Evolutionary conservation across 108 stramenopile species (phyloP), one percentile per base, ranked within the genome.

Genomic region (Pseudonitzschia delicatissima): DNA sequence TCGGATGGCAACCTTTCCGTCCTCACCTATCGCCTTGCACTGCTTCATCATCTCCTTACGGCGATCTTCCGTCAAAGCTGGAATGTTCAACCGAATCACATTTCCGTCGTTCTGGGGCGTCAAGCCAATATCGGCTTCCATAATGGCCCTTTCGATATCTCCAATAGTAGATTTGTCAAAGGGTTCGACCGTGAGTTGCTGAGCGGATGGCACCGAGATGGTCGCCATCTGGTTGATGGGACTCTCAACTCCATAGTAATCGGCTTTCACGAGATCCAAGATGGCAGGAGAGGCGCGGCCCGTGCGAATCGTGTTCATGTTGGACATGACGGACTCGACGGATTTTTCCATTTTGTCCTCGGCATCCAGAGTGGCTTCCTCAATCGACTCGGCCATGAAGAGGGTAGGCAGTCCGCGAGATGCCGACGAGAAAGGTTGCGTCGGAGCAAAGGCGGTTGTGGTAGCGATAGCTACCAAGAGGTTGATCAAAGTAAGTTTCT

Each of bases 11-110:
- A 95, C 96, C 74, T 96, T 96, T 26, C 93, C 97, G 62, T 98
- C 97, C 77, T 98, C 97, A 2, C 90, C 96, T 55, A 96, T 82
- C 5, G 86, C 73, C 76, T 96, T 96, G 71, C 92, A 95, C 66
- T 90, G 82, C 72, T 96, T 98, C 74, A 92, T 62, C 72, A 98
- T 74, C 25, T 96, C 97, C 85, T 98, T 98, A 36, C 97, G 80
- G 20, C 97, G 83, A 33, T 98, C 96, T 78, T 98, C 97, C 8
- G 96, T 96, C 42, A 98, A 75, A 15, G 81, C 48, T 13, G 97
- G 97, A 51, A 98, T 94, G 67, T 96, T 96, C 66, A 98, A 77
- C 45, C 95, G 87, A 60, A 98, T 94, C 9, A 98, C 70, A 33
- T 35, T 69, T 1, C 96, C 97, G 77, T 96, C 94, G 66, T 94